Percentiles rank a stretch among this genome's conserved stretches.
Evolutionary conservation across 768 basidiomycete genomes (phyloP).

Genomic region (Termitomyces sp.): DNA sequence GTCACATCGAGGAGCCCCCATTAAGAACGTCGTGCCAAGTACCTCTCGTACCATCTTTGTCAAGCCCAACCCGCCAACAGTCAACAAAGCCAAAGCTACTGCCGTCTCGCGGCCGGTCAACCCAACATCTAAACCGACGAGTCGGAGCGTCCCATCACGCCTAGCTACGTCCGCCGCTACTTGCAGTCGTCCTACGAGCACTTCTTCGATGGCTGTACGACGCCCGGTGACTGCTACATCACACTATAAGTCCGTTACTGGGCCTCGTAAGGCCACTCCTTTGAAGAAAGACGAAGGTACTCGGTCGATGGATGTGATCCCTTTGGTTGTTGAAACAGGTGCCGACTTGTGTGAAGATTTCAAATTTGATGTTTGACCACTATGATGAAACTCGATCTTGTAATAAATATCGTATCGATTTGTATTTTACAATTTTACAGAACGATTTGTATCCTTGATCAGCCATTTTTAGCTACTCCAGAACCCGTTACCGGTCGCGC

Average conservation of each 20-base stretch:
- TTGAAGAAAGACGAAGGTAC: neutral
- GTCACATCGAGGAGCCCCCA: neutral
- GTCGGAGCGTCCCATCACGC: neutral
- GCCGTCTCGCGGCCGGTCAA: neutral
- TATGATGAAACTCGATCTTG: neutral
- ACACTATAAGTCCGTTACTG: conserved; percentile 1
- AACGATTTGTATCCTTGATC: neutral
- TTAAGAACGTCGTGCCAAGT: neutral
- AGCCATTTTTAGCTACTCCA: neutral
- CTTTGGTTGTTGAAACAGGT: conserved; percentile 3
- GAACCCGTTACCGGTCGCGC: neutral
- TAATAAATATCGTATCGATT: neutral
- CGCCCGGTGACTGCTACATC: conserved; percentile 12
- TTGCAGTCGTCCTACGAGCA: conserved; percentile 4
- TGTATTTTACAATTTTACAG: neutral
- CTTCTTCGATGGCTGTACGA: neutral
- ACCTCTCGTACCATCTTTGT: neutral
- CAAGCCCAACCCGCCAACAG: neutral
- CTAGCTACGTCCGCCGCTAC: conserved; percentile 3
- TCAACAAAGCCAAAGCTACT: neutral
- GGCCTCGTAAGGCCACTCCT: neutral
- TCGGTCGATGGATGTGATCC: conserved; percentile 1
- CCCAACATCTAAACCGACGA: neutral
- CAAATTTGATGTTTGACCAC: conserved; percentile 19
- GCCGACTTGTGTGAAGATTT: conserved; percentile 20